Evolutionary conservation across 345 rosid genomes (phyloP), one percentile per base, ranked within the genome.

Genomic region (Citrus cavaleriei): DNA sequence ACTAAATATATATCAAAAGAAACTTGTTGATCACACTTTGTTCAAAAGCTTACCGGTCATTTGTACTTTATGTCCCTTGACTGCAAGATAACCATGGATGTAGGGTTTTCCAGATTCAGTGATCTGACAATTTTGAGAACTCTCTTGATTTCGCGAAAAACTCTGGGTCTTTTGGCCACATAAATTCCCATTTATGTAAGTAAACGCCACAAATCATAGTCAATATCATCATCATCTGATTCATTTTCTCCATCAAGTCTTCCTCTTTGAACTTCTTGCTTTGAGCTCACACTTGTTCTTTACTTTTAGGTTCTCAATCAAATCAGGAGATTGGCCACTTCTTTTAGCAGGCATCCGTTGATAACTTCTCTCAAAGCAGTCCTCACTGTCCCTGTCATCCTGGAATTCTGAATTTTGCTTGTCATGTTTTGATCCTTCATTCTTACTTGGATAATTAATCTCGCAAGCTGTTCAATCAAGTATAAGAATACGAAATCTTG

Each of bases 401-500:
- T 51, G 25, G 24, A 42, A 27, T 70, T 42, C 12, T 3, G 59
- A 71, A 10, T 27, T 16, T 24, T 30, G 25, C 61, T 70, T 10
- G 2, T 10, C 25, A 34, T 67, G 25, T 0, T 71, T 6, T 49
- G 37, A 13, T 49, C 21, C 37, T 71, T 51, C 40, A 71, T n/a
- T 24, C 2, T 30, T 54, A 5, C 78, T 21, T 27, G 72, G 80
- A 54, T 81, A 84, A 72, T 66, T 74, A 77, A 88, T 84, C 60
- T 88, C 89, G 2, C 85, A 80, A 4, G 81, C 78, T n/a, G 86
- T 79, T 19, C n/a, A 57, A 73, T 88, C 77, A 75, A 80, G 83
- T 49, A 81, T 79, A 58, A 61, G 54, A 58, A 86, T 81, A 40
- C 71, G 71, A 74, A 85, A 86, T 34, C 51, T 74, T 54, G 84